Conservation (phyloP, 1,139 yeast genomes). For the Waltiozyma sp. region DNA sequence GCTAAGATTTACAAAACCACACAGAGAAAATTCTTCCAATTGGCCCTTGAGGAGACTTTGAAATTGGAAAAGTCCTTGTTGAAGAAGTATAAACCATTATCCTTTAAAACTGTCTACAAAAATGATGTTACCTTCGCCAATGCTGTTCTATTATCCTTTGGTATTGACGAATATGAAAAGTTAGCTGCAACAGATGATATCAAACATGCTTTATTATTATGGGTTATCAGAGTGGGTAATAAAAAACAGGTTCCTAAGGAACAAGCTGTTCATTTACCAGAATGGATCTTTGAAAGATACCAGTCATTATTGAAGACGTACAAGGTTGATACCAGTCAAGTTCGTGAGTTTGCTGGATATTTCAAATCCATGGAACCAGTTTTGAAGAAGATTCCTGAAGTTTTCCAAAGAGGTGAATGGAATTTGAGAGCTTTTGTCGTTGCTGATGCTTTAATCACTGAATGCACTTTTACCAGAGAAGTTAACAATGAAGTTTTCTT, state of each 20-base stretch:
- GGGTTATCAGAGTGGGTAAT: constrained; percentile 51
- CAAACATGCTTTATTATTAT: constrained; percentile 52
- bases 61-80: constrained; percentile 40
- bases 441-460: constrained; percentile 51
- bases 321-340: constrained; percentile 37
- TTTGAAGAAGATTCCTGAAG: constrained; percentile 47
- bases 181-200: constrained; percentile 35
- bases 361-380: constrained; percentile 48
- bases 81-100: constrained; percentile 31
- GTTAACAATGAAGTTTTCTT: constrained; percentile 52
- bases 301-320: constrained; percentile 28
- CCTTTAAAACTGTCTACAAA: constrained; percentile 48
- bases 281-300: constrained; percentile 39
- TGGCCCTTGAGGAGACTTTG: constrained; percentile 36
- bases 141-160: constrained; percentile 44
- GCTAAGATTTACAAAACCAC: constrained; percentile 30
- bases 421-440: constrained; percentile 44
- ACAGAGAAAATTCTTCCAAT: constrained; percentile 37
- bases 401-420: constrained; percentile 53
- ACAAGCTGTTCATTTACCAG: constrained; percentile 31
- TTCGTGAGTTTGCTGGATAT: constrained; percentile 40
- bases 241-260: constrained; percentile 24
- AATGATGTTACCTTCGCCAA: constrained; percentile 44
- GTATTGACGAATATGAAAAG: constrained; percentile 43
- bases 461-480: constrained; percentile 46